These are phyloP conservation scores for Lichenothelia convexa DNA, from an alignment of 495 filamentous ascomycete genomes.

Conservation along the genomic window DNA sequence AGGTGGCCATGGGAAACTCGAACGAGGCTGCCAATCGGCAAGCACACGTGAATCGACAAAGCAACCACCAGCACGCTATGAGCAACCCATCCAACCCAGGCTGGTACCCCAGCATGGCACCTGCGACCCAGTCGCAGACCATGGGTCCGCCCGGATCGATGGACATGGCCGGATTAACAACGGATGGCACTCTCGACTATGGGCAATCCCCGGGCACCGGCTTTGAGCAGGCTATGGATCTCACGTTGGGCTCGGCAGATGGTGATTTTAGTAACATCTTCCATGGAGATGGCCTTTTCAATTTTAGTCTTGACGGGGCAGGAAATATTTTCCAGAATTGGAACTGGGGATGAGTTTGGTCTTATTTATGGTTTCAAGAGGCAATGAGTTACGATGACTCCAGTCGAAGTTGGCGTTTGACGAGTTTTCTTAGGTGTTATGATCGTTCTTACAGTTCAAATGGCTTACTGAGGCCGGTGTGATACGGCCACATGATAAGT, in stretches of 20 bases:
- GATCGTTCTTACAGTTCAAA: too few relatives aligned
- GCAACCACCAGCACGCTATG: neutral
- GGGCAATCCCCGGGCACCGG: slow-evolving; percentile 13
- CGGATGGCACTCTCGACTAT: neutral
- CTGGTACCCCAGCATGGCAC: neutral
- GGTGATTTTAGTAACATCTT: neutral
- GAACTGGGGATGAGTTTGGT: too few relatives aligned
- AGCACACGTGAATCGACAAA: neutral
- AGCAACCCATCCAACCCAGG: neutral
- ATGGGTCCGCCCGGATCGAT: too few relatives aligned
- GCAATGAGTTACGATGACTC: too few relatives aligned
- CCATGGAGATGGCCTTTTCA: neutral
- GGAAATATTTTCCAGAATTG: too few relatives aligned
- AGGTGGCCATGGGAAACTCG: slow-evolving; percentile 12
- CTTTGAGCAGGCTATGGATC: slow-evolving; percentile 18
- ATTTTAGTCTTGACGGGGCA: too few relatives aligned
- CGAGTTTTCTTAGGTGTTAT: too few relatives aligned
- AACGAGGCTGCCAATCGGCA: slow-evolving; percentile 2
- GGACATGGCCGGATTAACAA: neutral
- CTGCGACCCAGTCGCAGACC: neutral
- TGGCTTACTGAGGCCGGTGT: too few relatives aligned
- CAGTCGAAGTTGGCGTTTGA: too few relatives aligned
- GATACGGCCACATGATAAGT: too few relatives aligned
- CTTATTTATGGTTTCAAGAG: too few relatives aligned
- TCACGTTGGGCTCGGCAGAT: slow-evolving; percentile 10